Conservation (phyloP, 371 early-diverging fungal species). For the Zopfochytrium polystomum region DNA sequence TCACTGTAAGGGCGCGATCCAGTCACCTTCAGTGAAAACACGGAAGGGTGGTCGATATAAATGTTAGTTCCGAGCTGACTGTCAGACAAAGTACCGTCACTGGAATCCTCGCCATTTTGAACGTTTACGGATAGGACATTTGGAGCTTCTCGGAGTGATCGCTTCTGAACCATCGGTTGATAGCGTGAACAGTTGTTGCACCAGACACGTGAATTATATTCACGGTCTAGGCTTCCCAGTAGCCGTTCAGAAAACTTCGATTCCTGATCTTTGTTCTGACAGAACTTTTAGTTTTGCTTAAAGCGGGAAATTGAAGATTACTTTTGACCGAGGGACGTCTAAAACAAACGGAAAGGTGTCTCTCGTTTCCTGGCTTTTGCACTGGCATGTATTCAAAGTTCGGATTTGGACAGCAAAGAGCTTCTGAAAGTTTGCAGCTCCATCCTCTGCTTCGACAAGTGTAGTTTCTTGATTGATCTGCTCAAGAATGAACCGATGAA, state of each 20-base stretch:
- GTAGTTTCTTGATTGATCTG: conserved; percentile 12
- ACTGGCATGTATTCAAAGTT: conserved; percentile 63
- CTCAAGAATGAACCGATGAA: conserved; percentile 85
- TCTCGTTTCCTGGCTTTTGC: conserved; percentile 56
- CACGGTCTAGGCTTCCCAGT: conserved; percentile 64
- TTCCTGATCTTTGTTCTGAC: too few relatives aligned
- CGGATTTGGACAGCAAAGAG: conserved; percentile 67
- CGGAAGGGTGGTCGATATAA: too few relatives aligned
- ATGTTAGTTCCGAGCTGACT: background rate
- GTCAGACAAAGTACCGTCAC: background rate
- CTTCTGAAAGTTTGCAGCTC: conserved; percentile 50
- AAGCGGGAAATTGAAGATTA: too few relatives aligned
- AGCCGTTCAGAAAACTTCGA: conserved; percentile 48
- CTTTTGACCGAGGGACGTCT: too few relatives aligned
- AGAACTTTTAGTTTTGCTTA: too few relatives aligned
- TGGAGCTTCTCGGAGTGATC: background rate
- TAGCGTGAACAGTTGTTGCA: conserved; percentile 72
- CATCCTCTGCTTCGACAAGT: too few relatives aligned
- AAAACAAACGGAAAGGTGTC: conserved; percentile 74
- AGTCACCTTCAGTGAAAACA: too few relatives aligned
- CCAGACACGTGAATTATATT: conserved; percentile 76
- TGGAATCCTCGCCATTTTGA: background rate
- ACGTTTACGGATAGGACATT: background rate
- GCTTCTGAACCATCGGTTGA: background rate
- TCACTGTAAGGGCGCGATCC: conserved; percentile 13